A percentile compares a stretch with the other conserved stretches of the same genome.
These are phyloP conservation scores for Sclerotinia minor DNA, from an alignment of 2,329 filamentous ascomycete species.

Conservation along the genomic window DNA sequence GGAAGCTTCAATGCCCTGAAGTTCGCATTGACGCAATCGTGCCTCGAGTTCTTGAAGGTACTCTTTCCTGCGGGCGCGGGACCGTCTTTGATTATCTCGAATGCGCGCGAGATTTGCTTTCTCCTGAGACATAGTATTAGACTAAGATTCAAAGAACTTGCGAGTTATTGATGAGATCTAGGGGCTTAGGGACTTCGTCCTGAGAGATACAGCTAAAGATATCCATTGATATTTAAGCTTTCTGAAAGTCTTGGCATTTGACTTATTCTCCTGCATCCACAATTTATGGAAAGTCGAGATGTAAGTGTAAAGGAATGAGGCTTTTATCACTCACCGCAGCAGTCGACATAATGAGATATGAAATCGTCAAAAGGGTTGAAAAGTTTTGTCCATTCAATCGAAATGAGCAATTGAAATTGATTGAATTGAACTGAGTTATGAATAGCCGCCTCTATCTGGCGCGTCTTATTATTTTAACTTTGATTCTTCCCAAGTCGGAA, in stretches of 20 bases:
- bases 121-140: slow-evolving; percentile 30
- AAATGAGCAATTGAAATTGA: slow-evolving; percentile 6
- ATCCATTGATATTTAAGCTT: slow-evolving; percentile 5
- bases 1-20: slow-evolving; percentile 65
- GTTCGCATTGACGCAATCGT: slow-evolving; percentile 62
- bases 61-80: slow-evolving; percentile 71
- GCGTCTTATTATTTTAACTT: neutral
- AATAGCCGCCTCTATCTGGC: slow-evolving; percentile 14
- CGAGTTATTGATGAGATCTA: neutral
- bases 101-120: slow-evolving; percentile 55
- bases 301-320: neutral
- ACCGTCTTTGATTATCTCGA: slow-evolving; percentile 74
- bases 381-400: neutral
- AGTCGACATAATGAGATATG: slow-evolving; percentile 3
- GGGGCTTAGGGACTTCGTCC: neutral
- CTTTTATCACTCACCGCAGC: slow-evolving; percentile 9
- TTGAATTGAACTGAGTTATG: neutral
- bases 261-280: neutral
- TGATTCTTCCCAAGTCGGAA: neutral
- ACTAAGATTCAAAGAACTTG: neutral
- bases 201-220: neutral
- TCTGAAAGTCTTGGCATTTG: slow-evolving; percentile 5
- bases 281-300: neutral
- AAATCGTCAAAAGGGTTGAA: neutral
- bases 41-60: slow-evolving; percentile 70